phyloP scores from a whole-genome alignment of 202 grass and related monocot species.

The Musa balbisiana region DNA sequence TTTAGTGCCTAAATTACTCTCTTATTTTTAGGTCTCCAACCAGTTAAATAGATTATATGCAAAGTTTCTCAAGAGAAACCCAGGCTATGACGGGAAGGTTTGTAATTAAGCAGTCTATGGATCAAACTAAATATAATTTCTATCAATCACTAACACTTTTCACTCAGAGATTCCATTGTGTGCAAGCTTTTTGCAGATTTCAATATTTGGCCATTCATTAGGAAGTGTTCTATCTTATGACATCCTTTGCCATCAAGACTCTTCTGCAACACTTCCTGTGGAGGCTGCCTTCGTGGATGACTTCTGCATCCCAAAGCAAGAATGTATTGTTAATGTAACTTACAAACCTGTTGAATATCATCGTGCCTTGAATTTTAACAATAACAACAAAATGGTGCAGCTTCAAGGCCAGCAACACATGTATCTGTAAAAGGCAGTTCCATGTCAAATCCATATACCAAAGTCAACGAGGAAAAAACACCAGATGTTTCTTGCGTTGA shows the following conservation, averaged over 20 bases:
- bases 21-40: slow-evolving; percentile 55
- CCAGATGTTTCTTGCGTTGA: not conserved
- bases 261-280: slow-evolving; percentile 43
- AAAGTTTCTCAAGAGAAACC: slow-evolving; percentile 94
- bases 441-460: not conserved
- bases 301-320: not conserved
- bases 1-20: not conserved
- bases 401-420: not conserved
- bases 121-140: not conserved
- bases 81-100: slow-evolving; percentile 84
- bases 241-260: slow-evolving; percentile 96
- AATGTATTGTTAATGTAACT: not conserved
- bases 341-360: not conserved
- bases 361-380: not conserved
- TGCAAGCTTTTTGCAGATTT: slow-evolving; percentile 45
- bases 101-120: slow-evolving; percentile 3
- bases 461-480: not conserved
- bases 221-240: slow-evolving; percentile 95
- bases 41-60: slow-evolving; percentile 77
- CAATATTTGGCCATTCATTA: slow-evolving; percentile 86
- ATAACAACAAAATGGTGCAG: not conserved
- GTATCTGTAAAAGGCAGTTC: not conserved
- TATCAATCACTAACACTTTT: not conserved
- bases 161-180: not conserved
- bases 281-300: slow-evolving; percentile 38